Base-by-base conservation (phyloP, 2,329 filamentous ascomycete species). In the Ascosphaera aggregata region DNA sequence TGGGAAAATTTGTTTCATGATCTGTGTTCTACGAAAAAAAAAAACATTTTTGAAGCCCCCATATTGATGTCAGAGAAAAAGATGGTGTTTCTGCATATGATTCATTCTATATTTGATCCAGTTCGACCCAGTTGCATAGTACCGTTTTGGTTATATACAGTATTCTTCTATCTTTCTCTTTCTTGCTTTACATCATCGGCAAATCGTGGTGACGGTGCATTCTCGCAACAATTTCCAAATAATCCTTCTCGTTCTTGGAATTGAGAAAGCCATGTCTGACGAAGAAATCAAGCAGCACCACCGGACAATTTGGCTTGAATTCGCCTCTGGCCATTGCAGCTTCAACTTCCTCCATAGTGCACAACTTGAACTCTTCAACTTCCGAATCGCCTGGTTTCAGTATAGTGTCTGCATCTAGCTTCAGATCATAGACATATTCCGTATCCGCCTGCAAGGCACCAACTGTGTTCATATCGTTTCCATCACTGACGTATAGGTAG, bases 251-350 rank as follows among this genome's bases (percentile, higher is more conserved):
- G 51, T 84, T 81, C 48, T 80, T 79, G 34, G 63, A 57, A 7
- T 76, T 91, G 51, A 94, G 52, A 44, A 93, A 71, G 1, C 80
- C 79, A 56, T 84, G 80, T 39, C 86, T 69, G 47, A 92, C 65
- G 53, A 98, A 80, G 60, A 95, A 98, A 55, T 95, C 84, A 36
- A 94, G 58, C 53, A 89, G 60, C 37, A 92, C 71, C 42, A 89
- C 54, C 11, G 80, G 77, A 56, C 85, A 94, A 55, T 95, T 95
- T 2, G 85, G 79, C 63, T 98, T 98, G 63, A 86, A 98, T 48
- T 76, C 69, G 11, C 80, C 81, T 39, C 63, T 61, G 13, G 65
- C 67, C 51, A 98, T 60, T 35, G 76, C 73, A 41, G 65, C 62
- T 55, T 74, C 69, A 35, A 91, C 71, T 56, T 92, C 69, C n/a